Evolutionary conservation across 176 grass and related monocot genomes (phyloP), one percentile per base, ranked within the genome.

Genomic region (Rhipidocladum racemiflorum): DNA sequence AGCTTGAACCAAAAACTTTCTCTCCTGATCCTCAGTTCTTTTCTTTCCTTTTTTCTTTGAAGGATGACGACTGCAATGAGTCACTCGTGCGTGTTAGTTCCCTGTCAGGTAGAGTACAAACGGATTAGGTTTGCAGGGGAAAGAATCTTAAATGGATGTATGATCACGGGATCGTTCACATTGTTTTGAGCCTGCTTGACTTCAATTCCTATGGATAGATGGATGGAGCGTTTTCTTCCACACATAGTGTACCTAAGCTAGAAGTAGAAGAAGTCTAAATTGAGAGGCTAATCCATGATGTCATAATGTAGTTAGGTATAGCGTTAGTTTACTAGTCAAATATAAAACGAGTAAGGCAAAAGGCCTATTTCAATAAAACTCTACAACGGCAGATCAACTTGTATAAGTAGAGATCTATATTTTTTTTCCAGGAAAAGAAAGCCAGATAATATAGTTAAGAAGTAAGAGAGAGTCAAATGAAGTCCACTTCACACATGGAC

Each of bases 261-360:
- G 43, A 44, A 49, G 43, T 27, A 29, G 27, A 72, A 34, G 18
- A 72, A 0, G 20, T 72, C 12, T 32, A 46, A 44, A 44, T 28
- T 21, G 66, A 18, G 18, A 48, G 16, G 12, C 18, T 46, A 72
- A 61, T 34, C 39, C 39, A 21, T 72, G 80, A 49, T 48, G 68
- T 11, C 67, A 23, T 60, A 5, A 20, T 61, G 39, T 35, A 39
- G 79, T 82, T 82, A 48, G 39, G 54, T 82, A 71, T 61, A 43
- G 18, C 21, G 7, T 7, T 51, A 25, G 2, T 7, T 23, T 49
- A 21, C 61, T 9, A 27, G 27, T 72, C 15, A 16, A 50, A 30
- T 20, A 20, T 9, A 30, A 24, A 50, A 1, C 28, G n/a, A 28
- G 11, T 2, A 27, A 60, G n/a, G n/a, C 12, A 27, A 13, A 60